Conservation (phyloP, 2,329 filamentous ascomycete species). For the Phialophora macrospora region DNA sequence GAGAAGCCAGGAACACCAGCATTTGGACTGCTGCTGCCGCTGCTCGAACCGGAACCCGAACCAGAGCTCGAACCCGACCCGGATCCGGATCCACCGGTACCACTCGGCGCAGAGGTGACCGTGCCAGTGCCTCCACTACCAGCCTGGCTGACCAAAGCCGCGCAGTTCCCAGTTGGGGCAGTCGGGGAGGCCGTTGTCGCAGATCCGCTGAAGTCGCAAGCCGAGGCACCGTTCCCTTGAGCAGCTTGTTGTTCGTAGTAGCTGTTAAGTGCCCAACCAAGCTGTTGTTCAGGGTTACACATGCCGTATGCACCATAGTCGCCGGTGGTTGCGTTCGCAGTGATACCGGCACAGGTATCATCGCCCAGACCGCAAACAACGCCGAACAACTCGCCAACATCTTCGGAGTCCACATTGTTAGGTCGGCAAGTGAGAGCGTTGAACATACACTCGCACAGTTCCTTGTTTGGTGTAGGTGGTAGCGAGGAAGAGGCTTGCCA, state of each 20-base stretch:
- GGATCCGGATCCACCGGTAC: constrained; percentile 39
- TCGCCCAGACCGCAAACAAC: constrained; percentile 48
- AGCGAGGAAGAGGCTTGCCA: constrained; percentile 76
- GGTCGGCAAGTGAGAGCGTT: constrained; percentile 73
- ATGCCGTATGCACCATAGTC: constrained; percentile 54
- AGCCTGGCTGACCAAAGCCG: constrained; percentile 47
- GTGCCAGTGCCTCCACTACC: constrained; percentile 48
- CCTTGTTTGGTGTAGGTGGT: constrained; percentile 77
- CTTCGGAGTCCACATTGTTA: constrained; percentile 59
- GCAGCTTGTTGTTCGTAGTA: constrained; percentile 50
- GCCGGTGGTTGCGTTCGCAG: constrained; percentile 48
- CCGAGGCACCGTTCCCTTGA: constrained; percentile 43
- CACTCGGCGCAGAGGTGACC: constrained; percentile 47
- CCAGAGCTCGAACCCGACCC: constrained; percentile 31
- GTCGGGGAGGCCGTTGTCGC: constrained; percentile 47
- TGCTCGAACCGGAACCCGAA: constrained; percentile 40
- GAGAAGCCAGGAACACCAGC: constrained; percentile 27
- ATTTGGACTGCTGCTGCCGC: constrained; percentile 40
- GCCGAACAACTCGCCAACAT: constrained; percentile 71
- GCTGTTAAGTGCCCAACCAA: constrained; percentile 52
- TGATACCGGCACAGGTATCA: constrained; percentile 48
- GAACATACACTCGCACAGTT: constrained; percentile 86
- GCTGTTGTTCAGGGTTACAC: constrained; percentile 50
- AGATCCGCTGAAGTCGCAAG: constrained; percentile 51
- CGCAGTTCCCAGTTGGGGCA: constrained; percentile 46